Evolutionary conservation across 2,329 filamentous ascomycete species (phyloP).

Genomic region (Penicillium freii): DNA sequence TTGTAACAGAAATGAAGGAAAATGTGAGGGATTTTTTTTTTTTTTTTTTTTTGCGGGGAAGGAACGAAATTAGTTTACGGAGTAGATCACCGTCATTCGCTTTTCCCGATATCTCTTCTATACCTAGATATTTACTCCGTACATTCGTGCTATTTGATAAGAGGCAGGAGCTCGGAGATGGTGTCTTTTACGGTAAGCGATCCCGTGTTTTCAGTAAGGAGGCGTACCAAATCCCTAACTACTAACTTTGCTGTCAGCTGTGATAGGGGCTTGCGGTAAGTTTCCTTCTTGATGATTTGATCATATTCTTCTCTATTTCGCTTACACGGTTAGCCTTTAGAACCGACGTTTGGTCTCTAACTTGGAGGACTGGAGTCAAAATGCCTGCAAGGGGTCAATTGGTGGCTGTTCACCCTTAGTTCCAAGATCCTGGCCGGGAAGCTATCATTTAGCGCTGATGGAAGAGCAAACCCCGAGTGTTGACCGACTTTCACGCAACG

Average conservation of each 20-base stretch:
- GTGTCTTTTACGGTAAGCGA: conserved; percentile 9
- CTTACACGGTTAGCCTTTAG: neutral
- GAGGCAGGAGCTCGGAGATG: conserved; percentile 5
- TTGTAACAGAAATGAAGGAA: neutral
- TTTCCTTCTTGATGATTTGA: neutral
- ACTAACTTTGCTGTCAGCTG: neutral
- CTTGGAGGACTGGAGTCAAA: conserved; percentile 1
- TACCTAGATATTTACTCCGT: no score
- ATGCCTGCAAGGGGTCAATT: conserved; percentile 7
- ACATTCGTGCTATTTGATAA: neutral
- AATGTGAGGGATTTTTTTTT: neutral
- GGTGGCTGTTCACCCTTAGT: conserved; percentile 12
- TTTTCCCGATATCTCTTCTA: neutral
- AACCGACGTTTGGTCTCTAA: neutral
- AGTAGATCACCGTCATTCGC: neutral
- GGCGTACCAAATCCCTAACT: conserved; percentile 1
- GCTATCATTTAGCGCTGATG: conserved; percentile 10
- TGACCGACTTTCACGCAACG: conserved; percentile 21
- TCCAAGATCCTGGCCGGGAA: conserved; percentile 8
- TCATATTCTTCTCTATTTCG: neutral
- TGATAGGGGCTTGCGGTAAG: conserved; percentile 2
- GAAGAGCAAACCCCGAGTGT: conserved; percentile 9
- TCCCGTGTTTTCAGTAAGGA: conserved; percentile 10
- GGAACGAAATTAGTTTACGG: neutral
- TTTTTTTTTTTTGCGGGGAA: neutral